phyloP scores from a whole-genome alignment of 2,329 filamentous ascomycete species.

The Zasmidium cellare region DNA sequence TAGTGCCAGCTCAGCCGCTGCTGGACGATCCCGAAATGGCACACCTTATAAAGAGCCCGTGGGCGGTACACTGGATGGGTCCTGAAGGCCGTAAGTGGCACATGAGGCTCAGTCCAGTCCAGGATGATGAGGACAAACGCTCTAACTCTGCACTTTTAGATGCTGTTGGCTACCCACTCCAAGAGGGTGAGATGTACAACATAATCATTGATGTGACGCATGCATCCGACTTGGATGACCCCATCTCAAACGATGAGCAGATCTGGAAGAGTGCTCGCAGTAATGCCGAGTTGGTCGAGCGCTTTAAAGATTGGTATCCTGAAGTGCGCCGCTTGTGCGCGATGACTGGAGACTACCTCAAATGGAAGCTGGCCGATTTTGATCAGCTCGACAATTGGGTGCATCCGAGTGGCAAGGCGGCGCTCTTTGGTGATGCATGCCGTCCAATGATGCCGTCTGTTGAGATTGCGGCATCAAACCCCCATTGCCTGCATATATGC shows the following conservation, averaged over 20 bases:
- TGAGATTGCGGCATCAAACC: not conserved
- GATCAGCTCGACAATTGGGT: slow-evolving; percentile 59
- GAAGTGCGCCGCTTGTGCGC: slow-evolving; percentile 33
- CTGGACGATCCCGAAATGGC: slow-evolving; percentile 30
- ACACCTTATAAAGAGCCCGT: slow-evolving; percentile 28
- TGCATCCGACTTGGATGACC: slow-evolving; percentile 20
- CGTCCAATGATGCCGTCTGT: slow-evolving; percentile 58
- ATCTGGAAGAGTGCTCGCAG: slow-evolving; percentile 31
- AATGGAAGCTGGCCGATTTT: slow-evolving; percentile 64
- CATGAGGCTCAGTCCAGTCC: too few relatives aligned
- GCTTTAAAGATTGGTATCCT: slow-evolving; percentile 33
- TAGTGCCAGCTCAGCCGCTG: slow-evolving; percentile 27
- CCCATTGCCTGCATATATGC: not conserved
- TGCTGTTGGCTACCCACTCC: slow-evolving; percentile 34
- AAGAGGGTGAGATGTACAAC: slow-evolving; percentile 34
- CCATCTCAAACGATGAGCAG: slow-evolving; percentile 23
- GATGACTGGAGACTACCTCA: slow-evolving; percentile 53
- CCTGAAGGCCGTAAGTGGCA: slow-evolving; percentile 24
- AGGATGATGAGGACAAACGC: too few relatives aligned
- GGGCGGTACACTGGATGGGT: slow-evolving; percentile 35
- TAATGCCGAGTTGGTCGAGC: slow-evolving; percentile 28
- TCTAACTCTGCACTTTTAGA: slow-evolving; percentile 12
- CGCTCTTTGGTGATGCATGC: slow-evolving; percentile 64
- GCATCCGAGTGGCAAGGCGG: slow-evolving; percentile 51
- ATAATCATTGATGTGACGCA: slow-evolving; percentile 32